Percentiles rank a stretch among this genome's conserved stretches.
These are phyloP conservation scores for Clavulina sp. DNA, from an alignment of 768 basidiomycete genomes.

Conservation along the genomic window DNA sequence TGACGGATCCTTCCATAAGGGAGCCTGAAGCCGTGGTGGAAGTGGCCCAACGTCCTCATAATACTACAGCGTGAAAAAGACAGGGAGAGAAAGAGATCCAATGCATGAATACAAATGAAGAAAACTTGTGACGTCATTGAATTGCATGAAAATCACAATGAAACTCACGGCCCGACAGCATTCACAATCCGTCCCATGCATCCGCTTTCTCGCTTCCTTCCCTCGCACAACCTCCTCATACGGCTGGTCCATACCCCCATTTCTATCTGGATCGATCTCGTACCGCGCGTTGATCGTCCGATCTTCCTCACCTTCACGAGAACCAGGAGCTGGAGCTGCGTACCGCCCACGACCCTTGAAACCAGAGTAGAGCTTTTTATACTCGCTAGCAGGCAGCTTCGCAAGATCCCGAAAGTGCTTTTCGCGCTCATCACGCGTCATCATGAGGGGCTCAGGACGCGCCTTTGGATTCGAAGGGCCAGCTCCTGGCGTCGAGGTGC, in stretches of 20 bases:
- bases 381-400: neutral
- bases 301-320: neutral
- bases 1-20: constrained; percentile 55
- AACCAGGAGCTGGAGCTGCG: neutral
- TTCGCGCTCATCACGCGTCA: neutral
- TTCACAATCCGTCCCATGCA: constrained; percentile 69
- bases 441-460: neutral
- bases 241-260: constrained; percentile 46
- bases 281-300: constrained; percentile 41
- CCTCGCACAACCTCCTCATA: constrained; percentile 64
- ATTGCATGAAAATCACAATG: neutral
- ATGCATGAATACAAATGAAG: neutral
- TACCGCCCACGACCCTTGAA: neutral
- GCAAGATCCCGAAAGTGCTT: neutral
- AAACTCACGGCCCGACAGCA: constrained; percentile 54
- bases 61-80: constrained; percentile 32
- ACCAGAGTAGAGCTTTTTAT: neutral
- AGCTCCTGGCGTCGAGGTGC: too few relatives aligned
- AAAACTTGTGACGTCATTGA: neutral
- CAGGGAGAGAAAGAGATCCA: neutral
- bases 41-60: constrained; percentile 61
- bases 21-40: constrained; percentile 43
- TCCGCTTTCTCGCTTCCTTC: constrained; percentile 39
- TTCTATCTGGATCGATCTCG: constrained; percentile 45
- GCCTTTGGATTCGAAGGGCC: too few relatives aligned